These are phyloP conservation scores for Aegilops longissima DNA, from an alignment of 176 grass and related monocot genomes.

Conservation along the genomic window DNA sequence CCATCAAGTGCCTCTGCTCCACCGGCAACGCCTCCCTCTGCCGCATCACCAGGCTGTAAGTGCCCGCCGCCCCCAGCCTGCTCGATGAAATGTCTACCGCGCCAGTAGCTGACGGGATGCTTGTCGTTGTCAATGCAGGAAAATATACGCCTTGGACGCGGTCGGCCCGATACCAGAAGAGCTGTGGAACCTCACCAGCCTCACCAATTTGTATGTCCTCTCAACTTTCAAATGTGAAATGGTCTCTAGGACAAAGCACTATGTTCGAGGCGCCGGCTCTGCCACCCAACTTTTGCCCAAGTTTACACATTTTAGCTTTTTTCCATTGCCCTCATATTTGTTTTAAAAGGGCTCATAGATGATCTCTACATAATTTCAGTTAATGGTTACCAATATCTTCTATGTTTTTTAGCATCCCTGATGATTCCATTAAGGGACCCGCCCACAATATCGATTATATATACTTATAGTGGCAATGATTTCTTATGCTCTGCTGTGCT, in stretches of 20 bases:
- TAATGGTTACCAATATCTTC: not conserved
- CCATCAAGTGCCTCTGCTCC: conserved; percentile 67
- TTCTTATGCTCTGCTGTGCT: not conserved
- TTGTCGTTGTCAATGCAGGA: conserved; percentile 39
- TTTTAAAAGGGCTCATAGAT: not conserved
- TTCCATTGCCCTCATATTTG: not conserved
- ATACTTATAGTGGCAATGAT: not conserved
- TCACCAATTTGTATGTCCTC: conserved; percentile 56
- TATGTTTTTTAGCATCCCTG: not conserved
- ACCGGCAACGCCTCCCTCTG: conserved; percentile 49
- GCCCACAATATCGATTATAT: not conserved
- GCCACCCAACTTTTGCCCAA: not conserved
- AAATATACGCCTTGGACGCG: conserved; percentile 29
- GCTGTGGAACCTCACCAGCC: conserved; percentile 52
- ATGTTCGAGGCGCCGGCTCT: too few relatives aligned
- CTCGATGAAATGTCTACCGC: not conserved
- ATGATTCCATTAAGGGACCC: not conserved
- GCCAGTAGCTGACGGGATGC: not conserved
- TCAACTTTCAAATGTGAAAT: not conserved
- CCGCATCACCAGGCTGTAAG: conserved; percentile 73
- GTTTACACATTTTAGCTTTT: not conserved
- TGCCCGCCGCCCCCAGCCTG: not conserved
- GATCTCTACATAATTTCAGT: not conserved
- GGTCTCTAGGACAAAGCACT: not conserved
- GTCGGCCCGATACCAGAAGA: conserved; percentile 62